These are phyloP conservation scores for Paramecium primaurelia DNA, from an alignment of 73 alveolate species.

Conservation along the genomic window DNA sequence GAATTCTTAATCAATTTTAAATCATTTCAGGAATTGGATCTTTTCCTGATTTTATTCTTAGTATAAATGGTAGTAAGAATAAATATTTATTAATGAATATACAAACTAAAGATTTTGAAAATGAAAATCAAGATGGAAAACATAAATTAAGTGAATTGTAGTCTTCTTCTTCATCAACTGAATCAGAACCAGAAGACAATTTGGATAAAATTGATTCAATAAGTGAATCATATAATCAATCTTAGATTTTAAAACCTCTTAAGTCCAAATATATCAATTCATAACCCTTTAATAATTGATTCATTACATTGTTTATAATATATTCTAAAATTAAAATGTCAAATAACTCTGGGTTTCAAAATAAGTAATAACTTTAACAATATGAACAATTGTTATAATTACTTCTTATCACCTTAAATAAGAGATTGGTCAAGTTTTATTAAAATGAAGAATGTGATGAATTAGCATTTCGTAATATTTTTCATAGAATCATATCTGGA, in stretches of 20 bases:
- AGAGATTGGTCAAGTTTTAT: neutral
- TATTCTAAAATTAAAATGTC: neutral
- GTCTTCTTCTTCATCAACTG: neutral
- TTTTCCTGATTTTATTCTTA: neutral
- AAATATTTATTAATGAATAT: neutral
- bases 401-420: neutral
- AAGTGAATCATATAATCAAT: neutral
- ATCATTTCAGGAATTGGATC: neutral
- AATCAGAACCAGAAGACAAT: neutral
- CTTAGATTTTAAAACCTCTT: neutral
- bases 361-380: neutral
- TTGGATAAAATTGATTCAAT: neutral
- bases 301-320: neutral
- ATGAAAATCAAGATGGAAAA: neutral
- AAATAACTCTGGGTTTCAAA: neutral
- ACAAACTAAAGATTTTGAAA: neutral
- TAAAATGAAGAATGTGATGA: conserved; percentile 9
- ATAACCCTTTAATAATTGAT: neutral
- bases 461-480: conserved; percentile 1
- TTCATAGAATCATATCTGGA: neutral
- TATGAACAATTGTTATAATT: neutral
- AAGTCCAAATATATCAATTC: neutral
- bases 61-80: neutral
- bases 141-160: neutral
- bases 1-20: neutral